Evolutionary conservation across 164 flowering plant genomes (phyloP), one percentile per base, ranked within the genome.

Genomic region (Euptelea pleiosperma): DNA sequence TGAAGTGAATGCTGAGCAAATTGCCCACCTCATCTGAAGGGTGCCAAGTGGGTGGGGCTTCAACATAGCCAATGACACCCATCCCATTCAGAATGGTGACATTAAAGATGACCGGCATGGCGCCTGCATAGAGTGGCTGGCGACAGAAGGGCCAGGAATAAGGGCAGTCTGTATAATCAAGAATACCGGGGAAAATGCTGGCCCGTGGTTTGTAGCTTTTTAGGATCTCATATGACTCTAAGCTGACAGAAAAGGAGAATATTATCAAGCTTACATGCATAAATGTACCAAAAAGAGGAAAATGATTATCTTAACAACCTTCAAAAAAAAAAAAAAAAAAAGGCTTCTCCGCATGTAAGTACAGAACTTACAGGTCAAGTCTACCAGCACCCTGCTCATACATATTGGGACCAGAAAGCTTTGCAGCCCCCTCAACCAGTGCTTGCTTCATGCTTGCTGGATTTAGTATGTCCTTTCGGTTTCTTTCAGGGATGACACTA

Each of bases 361-460:
- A 22, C 25, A 72, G 15, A 68, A 81, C 99, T 86, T 76, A 93
- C 99, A 94, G 83, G 77, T 88, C 81, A 66, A 94, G 89, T 74
- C 96, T 80, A 52, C 99, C 99, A 39, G 99, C 99, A 69, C 99
- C 99, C 67, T 94, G 99, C 73, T 94, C 99, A 71, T 84, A 94
- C 91, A 94, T 88, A 60, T 94, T 85, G 36, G 99, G 86, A 62
- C 96, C 99, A 60, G 97, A 66, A 62, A 94, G 97, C 81, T 84
- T 90, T 25, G 97, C 83, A 57, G 99, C 99, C 25, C 97, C 99
- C 73, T 94, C 99, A 70, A 94, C 97, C 57, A 94, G 66, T 57
- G 97, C 97, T 73, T 94, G 99, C 69, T 94, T 94, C 97, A 94
- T 88, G 78, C 99, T 94, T 22, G 96, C 97, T 29, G 99, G 99